These are phyloP conservation scores for Tricladium varicosporioides DNA, from an alignment of 2,329 filamentous ascomycete genomes.

Conservation along the genomic window DNA sequence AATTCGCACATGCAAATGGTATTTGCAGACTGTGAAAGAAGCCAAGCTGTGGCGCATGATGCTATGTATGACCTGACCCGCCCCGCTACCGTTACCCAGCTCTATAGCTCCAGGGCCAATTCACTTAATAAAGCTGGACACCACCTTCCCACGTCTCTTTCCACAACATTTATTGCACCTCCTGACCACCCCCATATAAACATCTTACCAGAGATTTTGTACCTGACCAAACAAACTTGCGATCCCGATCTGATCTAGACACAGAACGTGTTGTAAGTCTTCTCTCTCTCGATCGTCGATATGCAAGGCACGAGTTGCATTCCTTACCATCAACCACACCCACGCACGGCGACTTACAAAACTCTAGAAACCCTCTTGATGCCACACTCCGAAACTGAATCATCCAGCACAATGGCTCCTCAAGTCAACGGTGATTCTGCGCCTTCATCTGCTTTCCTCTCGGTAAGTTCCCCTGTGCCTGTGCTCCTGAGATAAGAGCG, in stretches of 20 bases:
- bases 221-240: not conserved
- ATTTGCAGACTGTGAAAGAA: not conserved
- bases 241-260: constrained; percentile 1
- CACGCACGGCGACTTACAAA: not conserved
- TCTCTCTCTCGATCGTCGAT: not conserved
- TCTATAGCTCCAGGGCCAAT: not conserved
- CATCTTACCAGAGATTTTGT: not conserved
- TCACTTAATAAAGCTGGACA: constrained; percentile 11
- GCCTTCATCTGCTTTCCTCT: constrained; percentile 48
- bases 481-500: not conserved
- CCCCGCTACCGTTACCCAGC: not conserved
- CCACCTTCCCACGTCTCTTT: constrained; percentile 6
- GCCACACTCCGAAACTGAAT: constrained; percentile 19
- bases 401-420: constrained; percentile 32
- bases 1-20: constrained; percentile 14
- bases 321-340: not conserved
- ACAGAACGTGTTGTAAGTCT: not conserved
- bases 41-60: constrained; percentile 12
- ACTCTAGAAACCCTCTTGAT: constrained; percentile 13
- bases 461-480: constrained; percentile 37
- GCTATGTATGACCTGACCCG: not conserved
- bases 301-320: constrained; percentile 15
- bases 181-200: constrained; percentile 11
- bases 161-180: not conserved
- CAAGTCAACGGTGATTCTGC: constrained; percentile 52